Conservation (phyloP, 2,329 filamentous ascomycete species). For the Scedosporium apiospermum region DNA sequence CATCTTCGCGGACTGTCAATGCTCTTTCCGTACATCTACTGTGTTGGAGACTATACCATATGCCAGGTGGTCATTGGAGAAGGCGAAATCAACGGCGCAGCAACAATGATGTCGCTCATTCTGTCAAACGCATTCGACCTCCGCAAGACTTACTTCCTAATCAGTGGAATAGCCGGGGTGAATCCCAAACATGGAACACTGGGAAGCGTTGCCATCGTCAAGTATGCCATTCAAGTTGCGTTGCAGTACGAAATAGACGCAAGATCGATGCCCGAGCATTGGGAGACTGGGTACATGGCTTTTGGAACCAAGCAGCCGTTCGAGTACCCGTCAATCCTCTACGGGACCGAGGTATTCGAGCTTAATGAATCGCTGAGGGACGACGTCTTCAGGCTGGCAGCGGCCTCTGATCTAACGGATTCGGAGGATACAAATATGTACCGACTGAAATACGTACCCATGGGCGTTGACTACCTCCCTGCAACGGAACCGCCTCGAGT, state of each 20-base stretch:
- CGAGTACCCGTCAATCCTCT: constrained; percentile 48
- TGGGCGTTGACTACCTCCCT: constrained; percentile 27
- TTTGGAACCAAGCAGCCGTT: constrained; percentile 46
- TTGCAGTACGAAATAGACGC: constrained; percentile 68
- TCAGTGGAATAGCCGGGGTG: constrained; percentile 65
- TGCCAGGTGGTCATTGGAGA: constrained; percentile 64
- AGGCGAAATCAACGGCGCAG: constrained; percentile 66
- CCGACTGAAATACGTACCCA: constrained; percentile 39
- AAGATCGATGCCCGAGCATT: constrained; percentile 57
- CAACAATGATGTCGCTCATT: constrained; percentile 53
- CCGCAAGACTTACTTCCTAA: constrained; percentile 57
- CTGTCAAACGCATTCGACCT: constrained; percentile 56
- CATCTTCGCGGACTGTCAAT: constrained; percentile 54
- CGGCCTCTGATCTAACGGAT: constrained; percentile 42
- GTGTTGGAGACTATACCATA: constrained; percentile 47
- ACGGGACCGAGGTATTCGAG: constrained; percentile 64
- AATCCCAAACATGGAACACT: constrained; percentile 60
- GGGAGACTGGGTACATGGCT: constrained; percentile 58
- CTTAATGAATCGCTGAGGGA: constrained; percentile 50
- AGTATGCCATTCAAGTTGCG: constrained; percentile 64
- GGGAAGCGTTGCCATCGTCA: constrained; percentile 56
- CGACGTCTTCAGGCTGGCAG: constrained; percentile 40
- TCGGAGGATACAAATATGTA: constrained; percentile 38
- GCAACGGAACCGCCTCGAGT: constrained; percentile 42
- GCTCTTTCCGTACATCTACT: constrained; percentile 55